Conservation (phyloP, 148 eudicot species). For the Rhododendron mucronatum region DNA sequence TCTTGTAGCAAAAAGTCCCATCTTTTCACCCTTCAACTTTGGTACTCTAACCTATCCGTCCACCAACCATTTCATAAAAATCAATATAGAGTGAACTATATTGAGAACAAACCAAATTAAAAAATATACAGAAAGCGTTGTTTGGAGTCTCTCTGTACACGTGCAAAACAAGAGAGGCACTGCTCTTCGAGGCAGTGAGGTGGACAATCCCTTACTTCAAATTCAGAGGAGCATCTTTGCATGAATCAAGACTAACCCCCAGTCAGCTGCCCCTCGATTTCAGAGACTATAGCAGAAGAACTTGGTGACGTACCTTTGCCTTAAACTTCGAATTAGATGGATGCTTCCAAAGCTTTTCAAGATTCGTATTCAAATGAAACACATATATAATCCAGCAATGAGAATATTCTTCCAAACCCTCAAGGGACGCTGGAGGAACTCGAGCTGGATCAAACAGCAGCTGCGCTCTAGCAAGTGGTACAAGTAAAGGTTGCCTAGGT, state of each 20-base stretch:
- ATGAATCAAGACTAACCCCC: too few relatives aligned
- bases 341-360: constrained; percentile 86
- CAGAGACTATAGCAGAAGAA: too few relatives aligned
- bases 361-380: constrained; percentile 89
- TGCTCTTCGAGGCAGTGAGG: too few relatives aligned
- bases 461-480: constrained; percentile 87
- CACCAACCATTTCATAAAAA: constrained; percentile 9
- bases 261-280: too few relatives aligned
- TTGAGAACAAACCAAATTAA: background rate
- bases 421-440: constrained; percentile 82
- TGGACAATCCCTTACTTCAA: too few relatives aligned
- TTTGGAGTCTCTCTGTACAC: too few relatives aligned
- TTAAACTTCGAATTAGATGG: constrained; percentile 77
- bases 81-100: background rate
- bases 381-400: constrained; percentile 93
- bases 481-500: constrained; percentile 94
- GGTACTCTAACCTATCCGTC: constrained; percentile 86
- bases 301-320: constrained; percentile 54
- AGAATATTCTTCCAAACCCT: constrained; percentile 88
- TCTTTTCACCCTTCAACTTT: constrained; percentile 72
- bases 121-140: background rate
- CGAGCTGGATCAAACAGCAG: constrained; percentile 63
- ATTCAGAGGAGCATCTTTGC: too few relatives aligned
- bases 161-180: too few relatives aligned
- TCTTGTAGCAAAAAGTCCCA: constrained; percentile 93